phyloP scores from a whole-genome alignment of 2,329 filamentous ascomycete species.

The Aspergillus sp. region DNA sequence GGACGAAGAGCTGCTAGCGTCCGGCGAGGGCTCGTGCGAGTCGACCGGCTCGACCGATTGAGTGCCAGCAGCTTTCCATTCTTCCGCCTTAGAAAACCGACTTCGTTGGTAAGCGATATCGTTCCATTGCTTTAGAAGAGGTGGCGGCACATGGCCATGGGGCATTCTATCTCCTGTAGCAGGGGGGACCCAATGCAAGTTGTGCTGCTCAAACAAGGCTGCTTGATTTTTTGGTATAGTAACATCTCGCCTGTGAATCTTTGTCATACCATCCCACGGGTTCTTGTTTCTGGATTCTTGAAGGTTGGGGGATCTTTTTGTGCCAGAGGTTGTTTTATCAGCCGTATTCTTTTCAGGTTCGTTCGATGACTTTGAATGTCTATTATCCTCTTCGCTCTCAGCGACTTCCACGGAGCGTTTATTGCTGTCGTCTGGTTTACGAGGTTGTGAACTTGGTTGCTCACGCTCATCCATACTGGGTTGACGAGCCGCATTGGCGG shows the following conservation, averaged over 20 bases:
- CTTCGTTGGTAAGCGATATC: conserved; percentile 17
- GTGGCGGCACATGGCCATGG: conserved; percentile 35
- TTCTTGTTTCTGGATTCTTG: conserved; percentile 4
- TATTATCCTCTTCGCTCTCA: background rate
- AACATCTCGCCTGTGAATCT: conserved; percentile 16
- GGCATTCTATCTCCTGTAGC: conserved; percentile 25
- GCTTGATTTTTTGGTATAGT: conserved; percentile 5
- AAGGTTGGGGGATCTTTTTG: background rate
- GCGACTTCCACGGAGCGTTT: background rate
- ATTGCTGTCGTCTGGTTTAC: background rate
- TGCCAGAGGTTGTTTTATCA: background rate
- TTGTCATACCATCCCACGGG: conserved; percentile 34
- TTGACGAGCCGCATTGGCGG: background rate
- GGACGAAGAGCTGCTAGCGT: conserved; percentile 9
- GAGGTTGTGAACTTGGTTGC: background rate
- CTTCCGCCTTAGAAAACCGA: background rate
- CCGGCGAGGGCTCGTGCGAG: conserved; percentile 1
- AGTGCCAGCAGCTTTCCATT: background rate
- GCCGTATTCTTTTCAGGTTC: background rate
- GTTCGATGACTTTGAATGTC: background rate
- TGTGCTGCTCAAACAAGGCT: conserved; percentile 19
- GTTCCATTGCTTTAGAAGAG: conserved; percentile 39
- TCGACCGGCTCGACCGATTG: background rate
- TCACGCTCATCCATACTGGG: background rate
- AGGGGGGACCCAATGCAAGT: conserved; percentile 42